Conservation (phyloP, 768 basidiomycete genomes). For the Fistulinella prunicolor region DNA sequence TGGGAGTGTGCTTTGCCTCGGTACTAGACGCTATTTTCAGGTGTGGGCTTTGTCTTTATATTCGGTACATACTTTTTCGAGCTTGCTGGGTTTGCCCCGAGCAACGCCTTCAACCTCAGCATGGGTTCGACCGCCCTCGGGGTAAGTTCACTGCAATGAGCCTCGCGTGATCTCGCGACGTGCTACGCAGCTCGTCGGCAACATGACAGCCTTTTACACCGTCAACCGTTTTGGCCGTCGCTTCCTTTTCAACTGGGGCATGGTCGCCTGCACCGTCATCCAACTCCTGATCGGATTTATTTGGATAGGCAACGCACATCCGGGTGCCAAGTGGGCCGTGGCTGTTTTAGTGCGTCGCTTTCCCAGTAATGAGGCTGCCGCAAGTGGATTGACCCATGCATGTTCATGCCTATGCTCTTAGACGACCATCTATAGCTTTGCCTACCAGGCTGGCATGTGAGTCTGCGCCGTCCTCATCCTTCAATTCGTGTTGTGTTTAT, state of each 20-base stretch:
- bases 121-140: slow-evolving; percentile 28
- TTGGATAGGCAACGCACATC: slow-evolving; percentile 18
- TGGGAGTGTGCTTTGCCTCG: not conserved
- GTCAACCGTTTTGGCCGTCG: slow-evolving; percentile 25
- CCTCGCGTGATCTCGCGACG: no score
- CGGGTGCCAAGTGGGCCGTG: slow-evolving; percentile 22
- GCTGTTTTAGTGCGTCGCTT: slow-evolving; percentile 18
- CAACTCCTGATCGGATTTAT: slow-evolving; percentile 27
- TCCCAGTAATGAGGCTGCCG: no score
- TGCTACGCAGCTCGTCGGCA: slow-evolving; percentile 23
- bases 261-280: slow-evolving; percentile 20
- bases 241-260: slow-evolving; percentile 29
- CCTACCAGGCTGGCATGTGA: slow-evolving; percentile 28
- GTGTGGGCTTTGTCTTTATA: slow-evolving; percentile 27
- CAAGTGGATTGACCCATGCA: not conserved
- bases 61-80: slow-evolving; percentile 36
- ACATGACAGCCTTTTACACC: slow-evolving; percentile 25
- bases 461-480: not conserved
- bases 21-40: slow-evolving; percentile 3
- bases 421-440: slow-evolving; percentile 32
- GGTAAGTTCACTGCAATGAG: slow-evolving; percentile 6
- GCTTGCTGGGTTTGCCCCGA: slow-evolving; percentile 30
- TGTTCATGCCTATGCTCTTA: not conserved
- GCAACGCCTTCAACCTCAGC: slow-evolving; percentile 33
- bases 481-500: no score